Evolutionary conservation across 345 rosid species (phyloP).

Genomic region (Xanthoceras sorbifolium): DNA sequence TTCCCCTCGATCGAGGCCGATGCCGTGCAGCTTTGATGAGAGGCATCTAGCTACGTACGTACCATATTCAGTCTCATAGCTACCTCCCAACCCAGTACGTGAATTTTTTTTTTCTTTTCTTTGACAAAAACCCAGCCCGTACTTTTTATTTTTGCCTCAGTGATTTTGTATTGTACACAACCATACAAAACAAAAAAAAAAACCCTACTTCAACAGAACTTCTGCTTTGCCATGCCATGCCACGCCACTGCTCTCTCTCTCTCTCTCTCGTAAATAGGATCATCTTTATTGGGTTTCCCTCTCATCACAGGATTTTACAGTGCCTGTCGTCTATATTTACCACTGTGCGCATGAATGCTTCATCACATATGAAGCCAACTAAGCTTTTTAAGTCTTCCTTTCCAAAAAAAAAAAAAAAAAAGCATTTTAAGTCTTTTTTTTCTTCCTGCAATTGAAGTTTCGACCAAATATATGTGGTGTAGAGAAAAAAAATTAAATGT

Average conservation of each 20-base stretch:
- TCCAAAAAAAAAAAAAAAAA: too few relatives aligned
- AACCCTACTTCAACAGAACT: neutral
- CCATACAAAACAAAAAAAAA: neutral
- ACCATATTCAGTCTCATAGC: neutral
- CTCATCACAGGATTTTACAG: slow-evolving; percentile 21
- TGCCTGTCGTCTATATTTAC: slow-evolving; percentile 1
- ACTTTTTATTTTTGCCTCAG: slow-evolving; percentile 6
- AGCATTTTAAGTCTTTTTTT: neutral
- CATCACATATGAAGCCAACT: neutral
- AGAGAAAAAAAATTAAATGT: neutral
- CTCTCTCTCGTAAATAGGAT: neutral
- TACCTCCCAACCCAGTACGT: neutral
- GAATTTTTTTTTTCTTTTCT: neutral
- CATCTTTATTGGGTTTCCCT: slow-evolving; percentile 27
- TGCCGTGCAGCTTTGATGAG: neutral
- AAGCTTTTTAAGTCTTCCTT: too few relatives aligned
- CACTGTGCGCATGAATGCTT: neutral
- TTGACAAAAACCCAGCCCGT: neutral
- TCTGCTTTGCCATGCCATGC: neutral
- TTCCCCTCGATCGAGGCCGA: neutral
- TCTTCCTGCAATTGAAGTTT: neutral
- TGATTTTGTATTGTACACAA: slow-evolving; percentile 1
- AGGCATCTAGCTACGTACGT: slow-evolving; percentile 2
- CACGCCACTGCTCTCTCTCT: neutral
- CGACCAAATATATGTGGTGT: neutral